Conservation (phyloP, 306 rosid species). For the Lagenaria siceraria region DNA sequence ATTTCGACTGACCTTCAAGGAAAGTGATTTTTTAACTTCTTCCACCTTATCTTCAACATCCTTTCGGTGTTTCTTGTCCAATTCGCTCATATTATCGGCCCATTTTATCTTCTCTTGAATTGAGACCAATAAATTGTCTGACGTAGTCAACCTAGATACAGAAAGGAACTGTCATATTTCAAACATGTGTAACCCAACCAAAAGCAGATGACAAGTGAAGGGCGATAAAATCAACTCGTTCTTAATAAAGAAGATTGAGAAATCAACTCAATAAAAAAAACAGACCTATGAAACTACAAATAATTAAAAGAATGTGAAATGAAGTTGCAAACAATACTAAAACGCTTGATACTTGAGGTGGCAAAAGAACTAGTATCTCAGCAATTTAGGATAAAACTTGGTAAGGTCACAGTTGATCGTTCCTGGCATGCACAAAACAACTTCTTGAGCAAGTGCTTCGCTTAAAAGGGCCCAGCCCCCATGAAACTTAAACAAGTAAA, state of each 20-base stretch:
- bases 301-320: neutral
- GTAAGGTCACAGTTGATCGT: neutral
- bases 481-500: conserved; percentile 8
- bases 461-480: neutral
- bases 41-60: conserved; percentile 82
- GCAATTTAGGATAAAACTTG: neutral
- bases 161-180: conserved; percentile 1
- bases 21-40: conserved; percentile 71
- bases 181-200: neutral
- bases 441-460: neutral
- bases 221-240: neutral
- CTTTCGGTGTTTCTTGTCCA: conserved; percentile 72
- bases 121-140: conserved; percentile 66
- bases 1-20: conserved; percentile 81
- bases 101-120: conserved; percentile 94
- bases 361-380: neutral
- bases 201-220: neutral
- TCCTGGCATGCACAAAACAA: neutral
- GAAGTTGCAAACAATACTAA: neutral
- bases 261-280: neutral
- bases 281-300: neutral
- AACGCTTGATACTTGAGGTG: neutral
- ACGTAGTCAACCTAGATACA: conserved; percentile 60
- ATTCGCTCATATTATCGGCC: conserved; percentile 81
- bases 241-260: neutral